Evolutionary conservation across 2,329 filamentous ascomycete species (phyloP), one percentile per base, ranked within the genome.

Genomic region (Cercospora nicotianae): DNA sequence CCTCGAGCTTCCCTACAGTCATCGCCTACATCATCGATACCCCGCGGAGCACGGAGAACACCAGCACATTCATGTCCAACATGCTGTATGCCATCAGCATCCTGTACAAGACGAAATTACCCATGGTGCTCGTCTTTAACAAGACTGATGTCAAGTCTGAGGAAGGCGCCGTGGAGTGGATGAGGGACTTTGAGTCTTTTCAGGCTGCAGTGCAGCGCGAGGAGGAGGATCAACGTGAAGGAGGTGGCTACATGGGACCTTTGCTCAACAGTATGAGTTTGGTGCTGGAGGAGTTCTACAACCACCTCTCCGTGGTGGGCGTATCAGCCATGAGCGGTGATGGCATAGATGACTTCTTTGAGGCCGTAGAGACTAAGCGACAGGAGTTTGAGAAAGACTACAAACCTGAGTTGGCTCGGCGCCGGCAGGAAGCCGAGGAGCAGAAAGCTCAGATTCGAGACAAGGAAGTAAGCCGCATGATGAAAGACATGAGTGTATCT

Each of bases 31-130:
- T 99, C 68, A 97, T 99, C 80, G 95, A 99, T 80, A 99, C 95
- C 1, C 95, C 96, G 3, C 89, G 95, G 64, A 96, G 94, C 23
- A 96, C 94, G 13, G 89, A 91, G 39, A 96, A 93, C 45, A 98
- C 95, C 0, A 94, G 91, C 70, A 99, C 95, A 0, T 99, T 99
- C 81, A 99, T 99, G 95, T 96, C 92, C 79, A 99, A 99, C 82
- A 99, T 99, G 95, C 89, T 99, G 53, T 99, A 99, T 80, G 95
- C 95, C 23, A 98, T 95, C 85, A 96, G 92, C 68, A 99, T 99
- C 72, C 87, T 99, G 16, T 99, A 99, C 87, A 98, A 98, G 84
- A 98, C 94, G 1, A 97, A 96, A 79, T 85, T 99, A 0, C 95
- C 95, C 26, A 99, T 99, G 95, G 96, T 99, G 64, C 83, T 99